These are phyloP conservation scores for Tulasnella sp. DNA, from an alignment of 768 basidiomycete genomes.

Conservation along the genomic window DNA sequence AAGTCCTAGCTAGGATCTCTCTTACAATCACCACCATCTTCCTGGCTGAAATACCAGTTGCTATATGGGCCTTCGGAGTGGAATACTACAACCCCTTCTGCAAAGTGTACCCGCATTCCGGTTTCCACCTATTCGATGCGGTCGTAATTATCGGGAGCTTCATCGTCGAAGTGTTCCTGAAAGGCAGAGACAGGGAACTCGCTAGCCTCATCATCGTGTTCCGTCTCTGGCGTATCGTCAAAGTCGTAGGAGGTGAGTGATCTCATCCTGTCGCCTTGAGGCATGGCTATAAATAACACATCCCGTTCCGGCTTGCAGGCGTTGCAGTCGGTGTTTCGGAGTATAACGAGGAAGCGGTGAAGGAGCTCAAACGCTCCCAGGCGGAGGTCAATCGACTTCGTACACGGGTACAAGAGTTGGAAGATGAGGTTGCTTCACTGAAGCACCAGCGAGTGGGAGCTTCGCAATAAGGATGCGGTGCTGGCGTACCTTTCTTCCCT, in stretches of 20 bases:
- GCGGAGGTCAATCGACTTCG: slow-evolving; percentile 45
- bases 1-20: slow-evolving; percentile 48
- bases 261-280: background rate
- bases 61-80: slow-evolving; percentile 54
- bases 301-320: slow-evolving; percentile 37
- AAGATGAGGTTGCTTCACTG: background rate
- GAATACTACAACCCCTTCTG: slow-evolving; percentile 51
- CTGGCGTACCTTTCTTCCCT: background rate
- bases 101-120: slow-evolving; percentile 37
- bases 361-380: slow-evolving; percentile 34
- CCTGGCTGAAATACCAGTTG: slow-evolving; percentile 63
- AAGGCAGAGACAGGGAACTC: slow-evolving; percentile 58
- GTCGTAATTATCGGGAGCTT: slow-evolving; percentile 62
- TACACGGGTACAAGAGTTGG: background rate
- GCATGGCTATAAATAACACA: slow-evolving; percentile 26
- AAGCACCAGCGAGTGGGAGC: background rate
- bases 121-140: slow-evolving; percentile 65
- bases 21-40: slow-evolving; percentile 60
- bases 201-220: slow-evolving; percentile 58
- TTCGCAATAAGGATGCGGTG: background rate
- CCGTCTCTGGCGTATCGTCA: slow-evolving; percentile 72
- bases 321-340: slow-evolving; percentile 68
- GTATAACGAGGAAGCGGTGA: slow-evolving; percentile 41
- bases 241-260: slow-evolving; percentile 48
- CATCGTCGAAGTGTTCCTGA: slow-evolving; percentile 54